Evolutionary conservation across 108 stramenopile genomes (phyloP).

Genomic region (Craspedostauros australis): DNA sequence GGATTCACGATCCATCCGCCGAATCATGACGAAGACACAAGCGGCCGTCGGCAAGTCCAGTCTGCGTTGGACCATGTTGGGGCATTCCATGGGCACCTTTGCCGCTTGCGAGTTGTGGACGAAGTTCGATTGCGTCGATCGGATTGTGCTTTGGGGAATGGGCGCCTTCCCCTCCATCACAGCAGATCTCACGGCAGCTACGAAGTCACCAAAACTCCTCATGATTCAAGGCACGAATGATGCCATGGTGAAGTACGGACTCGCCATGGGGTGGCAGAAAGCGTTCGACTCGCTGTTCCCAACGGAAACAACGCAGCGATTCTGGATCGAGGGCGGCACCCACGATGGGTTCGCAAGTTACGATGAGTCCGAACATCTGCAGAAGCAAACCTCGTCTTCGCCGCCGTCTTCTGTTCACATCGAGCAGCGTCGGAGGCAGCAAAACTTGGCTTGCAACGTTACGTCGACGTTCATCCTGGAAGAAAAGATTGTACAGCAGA

Average conservation of each 20-base stretch:
- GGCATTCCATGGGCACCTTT: constrained; percentile 38
- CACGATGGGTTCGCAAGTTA: constrained; percentile 36
- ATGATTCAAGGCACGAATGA: constrained; percentile 27
- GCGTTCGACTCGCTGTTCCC: constrained; percentile 19
- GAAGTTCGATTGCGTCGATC: not conserved
- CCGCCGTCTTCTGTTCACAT: too few relatives aligned
- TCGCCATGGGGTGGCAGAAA: not conserved
- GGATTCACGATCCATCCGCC: not conserved
- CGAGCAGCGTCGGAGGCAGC: too few relatives aligned
- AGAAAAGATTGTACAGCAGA: too few relatives aligned
- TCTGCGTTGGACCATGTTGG: constrained; percentile 22
- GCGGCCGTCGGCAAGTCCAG: not conserved
- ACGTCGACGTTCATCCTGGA: too few relatives aligned
- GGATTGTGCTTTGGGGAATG: constrained; percentile 26
- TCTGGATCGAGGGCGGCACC: constrained; percentile 17
- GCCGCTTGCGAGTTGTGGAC: constrained; percentile 17
- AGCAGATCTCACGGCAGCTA: constrained; percentile 19
- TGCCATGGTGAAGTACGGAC: constrained; percentile 2
- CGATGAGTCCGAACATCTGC: too few relatives aligned
- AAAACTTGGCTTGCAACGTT: too few relatives aligned
- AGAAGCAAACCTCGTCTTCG: too few relatives aligned
- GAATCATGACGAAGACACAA: constrained; percentile 7
- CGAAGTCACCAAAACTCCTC: not conserved
- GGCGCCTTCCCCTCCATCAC: constrained; percentile 12
- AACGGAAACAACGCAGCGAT: not conserved